Evolutionary conservation across 768 basidiomycete species (phyloP), one percentile per base, ranked within the genome.

Genomic region (Rhodosporidiobolus sp.): DNA sequence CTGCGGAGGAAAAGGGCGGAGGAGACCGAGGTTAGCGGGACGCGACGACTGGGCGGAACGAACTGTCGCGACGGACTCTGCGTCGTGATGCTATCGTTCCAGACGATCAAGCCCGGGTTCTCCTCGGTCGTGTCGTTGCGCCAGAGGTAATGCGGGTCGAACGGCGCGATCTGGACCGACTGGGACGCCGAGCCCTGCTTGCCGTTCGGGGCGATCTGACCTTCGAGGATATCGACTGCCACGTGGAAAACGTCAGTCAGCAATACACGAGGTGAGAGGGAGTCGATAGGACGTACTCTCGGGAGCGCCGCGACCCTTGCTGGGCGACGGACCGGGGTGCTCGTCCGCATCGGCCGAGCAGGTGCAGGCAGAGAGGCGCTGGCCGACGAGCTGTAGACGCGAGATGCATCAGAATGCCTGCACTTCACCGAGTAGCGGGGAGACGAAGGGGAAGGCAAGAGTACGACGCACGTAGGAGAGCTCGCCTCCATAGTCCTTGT

Each of bases 341-440:
- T 69, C 63, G 35, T 38, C 52, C 16, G 92, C 91, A 38, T 87
- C 86, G 20, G 87, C 88, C 0, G 89, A 82, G 79, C 94, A 98
- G 4, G 93, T 94, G 81, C 94, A 98, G 1, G 92, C 82, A 1
- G 91, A 91, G 24, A 91, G 80, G 56, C 89, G 86, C 79, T 97
- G 95, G 0, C 94, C 95, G 6, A 92, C 91, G 24, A 92, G 86
- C 77, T 84, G 88, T 57, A 89, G 90, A 17, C 1, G 22, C 1
- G 28, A 93, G 79, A 24, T 84, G 81, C 48, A 43, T 43, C 38
- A 14, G n/a, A 4, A 24, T 28, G 65, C 59, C 35, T 52, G 65
- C 46, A 19, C 26, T 35, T 6, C 0, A 16, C 8, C 32, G 32
- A 22, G 35, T 46, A 11, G n/a, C 19, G 11, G 9, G 20, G 22